These are phyloP conservation scores for Nannochloropsis salina DNA, from an alignment of 108 stramenopile species.

Conservation along the genomic window DNA sequence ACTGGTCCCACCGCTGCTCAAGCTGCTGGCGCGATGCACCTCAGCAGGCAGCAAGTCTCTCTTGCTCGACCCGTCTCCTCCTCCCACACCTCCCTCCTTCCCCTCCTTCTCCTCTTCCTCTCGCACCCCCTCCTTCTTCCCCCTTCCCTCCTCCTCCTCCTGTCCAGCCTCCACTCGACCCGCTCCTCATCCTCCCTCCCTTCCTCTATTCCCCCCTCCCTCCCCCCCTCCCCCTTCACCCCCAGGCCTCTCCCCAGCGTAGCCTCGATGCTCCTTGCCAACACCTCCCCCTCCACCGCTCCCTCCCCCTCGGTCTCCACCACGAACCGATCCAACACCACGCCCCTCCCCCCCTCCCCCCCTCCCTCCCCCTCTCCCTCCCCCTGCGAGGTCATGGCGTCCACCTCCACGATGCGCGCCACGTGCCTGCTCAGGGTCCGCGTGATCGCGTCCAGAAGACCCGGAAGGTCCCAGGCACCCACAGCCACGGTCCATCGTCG, in stretches of 20 bases:
- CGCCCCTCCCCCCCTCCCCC: not conserved
- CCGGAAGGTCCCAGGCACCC: constrained; percentile 25
- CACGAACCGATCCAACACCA: constrained; percentile 28
- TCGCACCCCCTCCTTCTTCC: not conserved
- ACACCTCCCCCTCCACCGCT: not conserved
- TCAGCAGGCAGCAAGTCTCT: too few species aligned
- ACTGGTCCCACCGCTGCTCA: too few species aligned
- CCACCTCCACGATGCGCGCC: constrained; percentile 29
- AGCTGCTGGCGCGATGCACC: too few species aligned
- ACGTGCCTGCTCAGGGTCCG: constrained; percentile 32
- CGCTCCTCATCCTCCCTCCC: not conserved
- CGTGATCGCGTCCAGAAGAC: constrained; percentile 31
- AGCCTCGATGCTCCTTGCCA: not conserved
- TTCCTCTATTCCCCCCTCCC: not conserved
- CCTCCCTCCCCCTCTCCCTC: not conserved
- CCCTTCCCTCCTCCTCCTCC: not conserved
- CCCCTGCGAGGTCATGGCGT: constrained; percentile 29
- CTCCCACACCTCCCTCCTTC: not conserved
- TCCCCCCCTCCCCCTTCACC: not conserved
- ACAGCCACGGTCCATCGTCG: constrained; percentile 17
- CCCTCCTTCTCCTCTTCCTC: not conserved
- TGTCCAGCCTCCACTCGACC: not conserved
- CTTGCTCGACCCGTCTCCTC: not conserved
- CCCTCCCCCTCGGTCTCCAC: constrained; percentile 12
- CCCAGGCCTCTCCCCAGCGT: not conserved